Base-by-base conservation (phyloP, 1,284 basidiomycete genomes). In the Termitomyces sp. region DNA sequence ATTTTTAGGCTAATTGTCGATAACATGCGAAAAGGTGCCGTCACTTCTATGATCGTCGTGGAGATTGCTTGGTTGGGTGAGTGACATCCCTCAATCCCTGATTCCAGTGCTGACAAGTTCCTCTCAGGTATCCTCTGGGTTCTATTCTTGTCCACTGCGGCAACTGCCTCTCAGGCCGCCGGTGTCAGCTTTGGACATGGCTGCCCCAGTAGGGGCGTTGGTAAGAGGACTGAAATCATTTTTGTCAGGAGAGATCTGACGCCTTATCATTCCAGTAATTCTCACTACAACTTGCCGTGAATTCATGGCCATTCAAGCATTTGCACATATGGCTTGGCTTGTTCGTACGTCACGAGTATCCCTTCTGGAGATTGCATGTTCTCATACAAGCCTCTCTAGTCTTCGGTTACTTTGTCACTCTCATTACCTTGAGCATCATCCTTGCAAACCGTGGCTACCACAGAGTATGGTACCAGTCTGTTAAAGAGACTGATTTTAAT, bases 121-220 rank as follows among this genome's bases (percentile, higher is more conserved):
- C 42, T 38, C 13, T 48, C 57, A 83, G 83, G 62, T 54, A 40
- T 82, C 46, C 72, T 86, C 6, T 82, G 77, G 74, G 64, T 86
- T 53, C 65, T 86, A 26, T 86, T 80, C 81, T 69, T 86, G 36
- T 71, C 80, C 13, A 70, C 71, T 52, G 83, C 70, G 2, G 78
- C 69, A 1, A 64, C 72, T 33, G 60, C 77, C 6, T 70, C 72
- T 4, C 53, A 64, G n/a, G 56, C 54, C 1, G 58, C 59, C 30
- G 43, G 41, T 5, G 40, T 67, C 19, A 40, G 58, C 40, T 70
- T 68, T 53, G 48, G 61, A 0, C 33, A 36, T 28, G 64, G 66
- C 10, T 70, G 68, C 45, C 39, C 52, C 19, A 54, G 46, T 24
- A 43, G 39, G 1, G 50, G 12, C 34, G 1, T 4, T 10, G 28